These are phyloP conservation scores for Encephalitozoon cuniculi DNA, from an alignment of 371 early-diverging fungal genomes.

Conservation along the genomic window DNA sequence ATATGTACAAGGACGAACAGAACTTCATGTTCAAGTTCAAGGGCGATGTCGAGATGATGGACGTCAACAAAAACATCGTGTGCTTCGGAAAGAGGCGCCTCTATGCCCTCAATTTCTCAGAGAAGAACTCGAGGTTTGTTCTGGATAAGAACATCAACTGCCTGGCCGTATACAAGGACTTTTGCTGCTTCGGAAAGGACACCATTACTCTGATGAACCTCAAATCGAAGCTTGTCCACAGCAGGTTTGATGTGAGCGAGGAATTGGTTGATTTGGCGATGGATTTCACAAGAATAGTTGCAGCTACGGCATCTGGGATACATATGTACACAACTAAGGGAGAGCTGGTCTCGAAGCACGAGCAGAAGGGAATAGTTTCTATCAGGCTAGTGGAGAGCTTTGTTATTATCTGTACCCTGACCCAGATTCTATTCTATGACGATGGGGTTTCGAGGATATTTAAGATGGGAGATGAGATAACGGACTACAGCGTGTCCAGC, in stretches of 20 bases:
- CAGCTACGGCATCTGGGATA: not conserved
- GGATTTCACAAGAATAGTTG: not conserved
- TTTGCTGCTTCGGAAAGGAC: slow-evolving; percentile 2
- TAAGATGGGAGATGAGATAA: not conserved
- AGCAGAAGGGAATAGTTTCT: not conserved
- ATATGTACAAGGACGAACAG: slow-evolving; percentile 17
- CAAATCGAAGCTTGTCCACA: not conserved
- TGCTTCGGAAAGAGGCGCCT: not conserved
- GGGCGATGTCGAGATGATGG: not conserved
- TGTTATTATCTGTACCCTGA: not conserved
- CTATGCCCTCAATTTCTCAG: not conserved
- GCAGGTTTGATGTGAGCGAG: not conserved
- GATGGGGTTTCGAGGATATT: not conserved
- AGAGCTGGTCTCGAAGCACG: not conserved
- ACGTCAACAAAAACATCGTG: not conserved
- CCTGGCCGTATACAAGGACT: not conserved
- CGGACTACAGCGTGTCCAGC: not conserved
- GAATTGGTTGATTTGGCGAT: slow-evolving; percentile 3
- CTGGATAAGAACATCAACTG: not conserved
- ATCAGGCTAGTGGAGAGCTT: slow-evolving; percentile 10
- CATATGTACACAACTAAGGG: not conserved
- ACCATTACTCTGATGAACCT: not conserved
- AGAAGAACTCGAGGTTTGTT: slow-evolving; percentile 3
- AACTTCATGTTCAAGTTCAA: slow-evolving; percentile 15
- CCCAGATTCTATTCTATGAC: slow-evolving; percentile 7